phyloP scores from a whole-genome alignment of 495 filamentous ascomycete species.

The Xylaria sp. region DNA sequence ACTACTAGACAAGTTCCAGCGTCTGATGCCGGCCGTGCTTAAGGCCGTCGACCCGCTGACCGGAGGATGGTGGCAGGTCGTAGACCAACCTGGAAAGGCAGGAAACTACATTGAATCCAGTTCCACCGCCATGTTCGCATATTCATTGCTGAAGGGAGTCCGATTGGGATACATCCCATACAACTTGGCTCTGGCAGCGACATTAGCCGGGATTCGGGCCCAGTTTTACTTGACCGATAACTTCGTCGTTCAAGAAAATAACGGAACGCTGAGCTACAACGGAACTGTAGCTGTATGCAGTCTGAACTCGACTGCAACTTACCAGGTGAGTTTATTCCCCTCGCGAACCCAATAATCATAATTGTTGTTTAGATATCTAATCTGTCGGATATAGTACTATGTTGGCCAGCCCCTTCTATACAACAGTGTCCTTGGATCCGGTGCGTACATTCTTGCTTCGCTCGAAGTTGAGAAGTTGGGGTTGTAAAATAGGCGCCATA shows the following conservation, averaged over 20 bases:
- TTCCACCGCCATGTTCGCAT: constrained; percentile 66
- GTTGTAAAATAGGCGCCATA: not conserved
- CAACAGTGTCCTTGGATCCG: constrained; percentile 54
- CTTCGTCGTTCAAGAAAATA: constrained; percentile 51
- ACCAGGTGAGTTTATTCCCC: constrained; percentile 46
- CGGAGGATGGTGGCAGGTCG: constrained; percentile 67
- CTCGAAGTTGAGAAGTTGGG: constrained; percentile 46
- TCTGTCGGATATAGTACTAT: constrained; percentile 46
- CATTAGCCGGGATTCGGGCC: constrained; percentile 41
- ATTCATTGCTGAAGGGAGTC: constrained; percentile 61
- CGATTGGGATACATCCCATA: constrained; percentile 53
- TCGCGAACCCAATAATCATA: not conserved
- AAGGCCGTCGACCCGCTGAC: constrained; percentile 47
- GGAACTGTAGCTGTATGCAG: constrained; percentile 57
- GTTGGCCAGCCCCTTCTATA: constrained; percentile 49
- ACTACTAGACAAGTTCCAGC: constrained; percentile 39
- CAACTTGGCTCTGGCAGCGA: constrained; percentile 32
- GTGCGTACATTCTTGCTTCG: constrained; percentile 51
- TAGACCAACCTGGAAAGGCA: constrained; percentile 50
- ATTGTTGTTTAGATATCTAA: constrained; percentile 23
- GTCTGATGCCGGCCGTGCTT: constrained; percentile 37
- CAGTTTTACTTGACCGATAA: constrained; percentile 48
- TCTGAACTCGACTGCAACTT: constrained; percentile 54
- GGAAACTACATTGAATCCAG: constrained; percentile 69
- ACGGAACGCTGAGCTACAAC: constrained; percentile 52